Base-by-base conservation (phyloP, 495 filamentous ascomycete species). In the Aspergillus mulundensis region DNA sequence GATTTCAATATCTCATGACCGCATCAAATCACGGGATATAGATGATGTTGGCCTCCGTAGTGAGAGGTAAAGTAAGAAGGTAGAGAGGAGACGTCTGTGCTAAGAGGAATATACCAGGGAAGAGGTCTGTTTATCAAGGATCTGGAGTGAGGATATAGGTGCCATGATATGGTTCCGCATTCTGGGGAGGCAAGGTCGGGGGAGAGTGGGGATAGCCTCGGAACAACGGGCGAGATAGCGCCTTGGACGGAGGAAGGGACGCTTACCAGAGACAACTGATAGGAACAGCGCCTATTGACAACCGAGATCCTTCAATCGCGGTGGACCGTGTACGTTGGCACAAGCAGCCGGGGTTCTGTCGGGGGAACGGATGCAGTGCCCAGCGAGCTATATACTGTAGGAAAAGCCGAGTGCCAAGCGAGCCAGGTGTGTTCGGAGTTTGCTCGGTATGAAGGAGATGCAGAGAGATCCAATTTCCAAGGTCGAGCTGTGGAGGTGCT, bases 341-440 rank as follows among this genome's bases (percentile, higher is more conserved):
- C 56, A 56, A 62, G 55, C 49, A 56, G 60, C 60, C 55, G 46
- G 51, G 56, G 59, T 49, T 41, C 56, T 54, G 56, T 64, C 72
- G 72, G 72, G 60, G 69, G 63, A 75, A 73, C 70, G 72, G 72
- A 75, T 67, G 48, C 34, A 15, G 48, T 24, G 34, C 34, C 48
- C 19, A 39, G 7, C 65, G 58, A 59, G 58, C 50, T 66, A 41
- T 53, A 53, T 58, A 39, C 38, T 23, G 41, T 52, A 54, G 57
- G 54, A 38, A 45, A 30, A 19, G 28, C 44, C 58, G 56, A 56
- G 57, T 61, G 39, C 36, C 38, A 42, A 43, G 39, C 10, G 49
- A 53, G 28, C 25, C 36, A 21, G 39, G 23, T 43, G 23, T 1
- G 14, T 41, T 25, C n/a, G 49, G 38, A 5, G 14, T 41, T 25